Evolutionary conservation across 2,329 filamentous ascomycete genomes (phyloP), one percentile per base, ranked within the genome.

Genomic region (Pyricularia pennisetigena): DNA sequence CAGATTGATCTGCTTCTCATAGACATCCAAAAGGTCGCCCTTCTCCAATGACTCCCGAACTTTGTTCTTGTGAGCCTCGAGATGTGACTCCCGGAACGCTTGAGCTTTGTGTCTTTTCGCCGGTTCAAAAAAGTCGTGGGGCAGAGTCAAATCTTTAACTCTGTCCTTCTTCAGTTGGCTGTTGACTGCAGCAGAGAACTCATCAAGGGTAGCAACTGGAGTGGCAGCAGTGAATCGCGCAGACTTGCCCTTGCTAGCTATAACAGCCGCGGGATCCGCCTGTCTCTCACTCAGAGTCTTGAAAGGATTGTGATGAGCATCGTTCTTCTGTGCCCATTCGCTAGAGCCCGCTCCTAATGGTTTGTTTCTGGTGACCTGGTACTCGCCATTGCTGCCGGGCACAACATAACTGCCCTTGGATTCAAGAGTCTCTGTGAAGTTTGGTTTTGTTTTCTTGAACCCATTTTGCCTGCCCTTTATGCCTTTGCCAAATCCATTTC

Each of bases 1-100:
- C 8, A 90, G 80, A 23, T 82, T 83, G 73, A 88, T 87, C 68
- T 84, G 84, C 72, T 87, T 85, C 35, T 88, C 84, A 2, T 88
- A 88, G 71, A 90, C 86, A 75, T 90, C 88, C 68, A 90, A 86
- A 8, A 89, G 78, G 12, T 84, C 85, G 16, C 83, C 86, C 70
- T 82, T 84, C 68, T 88, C 86, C 61, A 90, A 77, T 4, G 84
- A 85, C 16, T 80, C 79, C 66, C 88, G 84, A 8, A 84, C 86
- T 70, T 81, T 83, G 68, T 80, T 80, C 68, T 87, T 82, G 71
- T 89, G 89, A 12, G 77, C 78, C 70, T 86, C 87, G 74, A 67
- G 59, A 41, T 85, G 86, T 23, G 80, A 77, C 65, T 86, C 83
- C 63, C 86, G 81, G 69, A 88, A 84, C 66, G 77, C 79, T 68